Percentiles rank a stretch among this genome's conserved stretches.
These are phyloP conservation scores for Boletellus ananas DNA, from an alignment of 768 basidiomycete species.

Conservation along the genomic window DNA sequence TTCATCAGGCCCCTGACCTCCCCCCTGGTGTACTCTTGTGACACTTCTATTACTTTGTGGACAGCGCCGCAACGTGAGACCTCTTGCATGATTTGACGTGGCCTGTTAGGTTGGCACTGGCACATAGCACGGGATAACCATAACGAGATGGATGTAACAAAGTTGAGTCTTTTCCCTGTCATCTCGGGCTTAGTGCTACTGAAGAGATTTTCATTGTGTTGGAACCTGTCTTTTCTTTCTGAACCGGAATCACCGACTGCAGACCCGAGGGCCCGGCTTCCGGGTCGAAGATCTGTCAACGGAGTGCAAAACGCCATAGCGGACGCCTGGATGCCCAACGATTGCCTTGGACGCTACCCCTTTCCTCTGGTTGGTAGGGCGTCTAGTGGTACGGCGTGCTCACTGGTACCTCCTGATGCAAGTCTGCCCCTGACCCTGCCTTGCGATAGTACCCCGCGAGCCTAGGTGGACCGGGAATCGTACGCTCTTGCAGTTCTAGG, in stretches of 20 bases:
- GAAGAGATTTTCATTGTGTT: slow-evolving; percentile 10
- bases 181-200: slow-evolving; percentile 24
- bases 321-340: background rate
- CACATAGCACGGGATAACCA: slow-evolving; percentile 11
- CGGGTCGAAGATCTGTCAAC: slow-evolving; percentile 1
- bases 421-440: slow-evolving; percentile 10
- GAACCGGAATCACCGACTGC: background rate
- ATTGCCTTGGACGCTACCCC: background rate
- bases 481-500: background rate
- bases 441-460: slow-evolving; percentile 4
- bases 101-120: slow-evolving; percentile 14
- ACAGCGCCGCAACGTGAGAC: slow-evolving; percentile 7
- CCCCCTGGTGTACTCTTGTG: background rate
- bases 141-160: slow-evolving; percentile 23
- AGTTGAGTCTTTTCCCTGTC: slow-evolving; percentile 17
- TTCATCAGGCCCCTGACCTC: slow-evolving; percentile 22
- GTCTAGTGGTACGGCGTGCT: no score
- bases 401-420: background rate
- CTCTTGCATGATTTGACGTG: slow-evolving; percentile 26
- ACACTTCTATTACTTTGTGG: no score
- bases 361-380: no score
- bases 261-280: slow-evolving; percentile 1
- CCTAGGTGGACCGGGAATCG: background rate
- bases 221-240: background rate
- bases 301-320: background rate